Evolutionary conservation across 805 yeast species (phyloP).

Genomic region (Saccharomycopsis microspora): DNA sequence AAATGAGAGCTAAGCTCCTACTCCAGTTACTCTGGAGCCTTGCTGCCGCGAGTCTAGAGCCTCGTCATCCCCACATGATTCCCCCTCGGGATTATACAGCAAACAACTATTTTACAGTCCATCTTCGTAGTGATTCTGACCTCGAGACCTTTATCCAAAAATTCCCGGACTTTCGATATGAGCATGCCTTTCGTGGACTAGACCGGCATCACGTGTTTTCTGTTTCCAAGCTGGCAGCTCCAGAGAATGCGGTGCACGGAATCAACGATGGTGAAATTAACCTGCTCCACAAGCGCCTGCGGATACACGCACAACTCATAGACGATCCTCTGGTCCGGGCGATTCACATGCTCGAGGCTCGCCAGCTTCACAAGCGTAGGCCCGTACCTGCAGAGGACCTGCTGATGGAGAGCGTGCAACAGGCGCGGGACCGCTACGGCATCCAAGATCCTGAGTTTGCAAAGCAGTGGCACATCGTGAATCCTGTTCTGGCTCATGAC

Average conservation of each 20-base stretch:
- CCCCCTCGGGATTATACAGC: slow-evolving; percentile 38
- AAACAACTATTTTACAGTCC: slow-evolving; percentile 54
- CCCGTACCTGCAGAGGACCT: slow-evolving; percentile 40
- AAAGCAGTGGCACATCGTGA: slow-evolving; percentile 88
- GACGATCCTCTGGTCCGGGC: slow-evolving; percentile 27
- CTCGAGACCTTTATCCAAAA: slow-evolving; percentile 25
- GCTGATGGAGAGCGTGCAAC: slow-evolving; percentile 32
- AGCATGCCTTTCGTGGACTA: slow-evolving; percentile 52
- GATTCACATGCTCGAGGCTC: slow-evolving; percentile 45
- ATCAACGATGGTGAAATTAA: slow-evolving; percentile 12
- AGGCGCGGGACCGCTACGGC: slow-evolving; percentile 38
- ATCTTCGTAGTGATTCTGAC: slow-evolving; percentile 26
- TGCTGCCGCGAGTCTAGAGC: too few relatives aligned
- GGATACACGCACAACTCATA: slow-evolving; percentile 17
- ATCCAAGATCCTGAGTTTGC: slow-evolving; percentile 78
- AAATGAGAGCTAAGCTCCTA: too few relatives aligned
- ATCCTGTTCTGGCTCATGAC: slow-evolving; percentile 59
- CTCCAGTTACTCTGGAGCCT: too few relatives aligned
- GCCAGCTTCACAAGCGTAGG: slow-evolving; percentile 39
- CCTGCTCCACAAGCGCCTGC: slow-evolving; percentile 7
- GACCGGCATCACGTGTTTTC: slow-evolving; percentile 62
- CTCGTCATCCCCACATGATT: slow-evolving; percentile 15
- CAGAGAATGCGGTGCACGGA: slow-evolving; percentile 12
- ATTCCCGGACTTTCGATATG: slow-evolving; percentile 41
- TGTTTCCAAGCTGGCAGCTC: slow-evolving; percentile 23